These are phyloP conservation scores for Trichoderma orchidacearum DNA, from an alignment of 495 filamentous ascomycete species.

Conservation along the genomic window DNA sequence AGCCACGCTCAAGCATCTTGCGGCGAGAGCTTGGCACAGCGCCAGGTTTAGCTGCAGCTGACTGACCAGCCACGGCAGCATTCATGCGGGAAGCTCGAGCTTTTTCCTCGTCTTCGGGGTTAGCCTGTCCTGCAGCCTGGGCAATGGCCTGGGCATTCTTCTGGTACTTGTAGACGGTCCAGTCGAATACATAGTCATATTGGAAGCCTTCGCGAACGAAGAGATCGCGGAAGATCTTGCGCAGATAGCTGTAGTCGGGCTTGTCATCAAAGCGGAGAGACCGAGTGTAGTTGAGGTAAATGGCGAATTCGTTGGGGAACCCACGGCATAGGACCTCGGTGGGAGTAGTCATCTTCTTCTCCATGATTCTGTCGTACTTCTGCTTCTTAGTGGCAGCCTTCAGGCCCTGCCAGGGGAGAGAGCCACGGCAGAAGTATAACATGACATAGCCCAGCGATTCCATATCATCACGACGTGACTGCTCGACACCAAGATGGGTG, in stretches of 20 bases:
- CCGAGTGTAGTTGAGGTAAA: slow-evolving; percentile 98
- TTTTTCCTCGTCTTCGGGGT: slow-evolving; percentile 56
- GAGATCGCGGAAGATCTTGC: slow-evolving; percentile 99
- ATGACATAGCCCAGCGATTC: slow-evolving; percentile 99
- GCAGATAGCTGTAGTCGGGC: slow-evolving; percentile 98
- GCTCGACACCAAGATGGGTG: slow-evolving; percentile 96
- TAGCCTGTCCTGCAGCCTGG: slow-evolving; percentile 18
- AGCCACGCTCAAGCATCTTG: slow-evolving; percentile 64
- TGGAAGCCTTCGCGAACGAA: slow-evolving; percentile 99
- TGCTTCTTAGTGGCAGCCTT: slow-evolving; percentile 99
- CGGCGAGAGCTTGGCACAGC: slow-evolving; percentile 68
- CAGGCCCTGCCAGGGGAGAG: slow-evolving; percentile 96
- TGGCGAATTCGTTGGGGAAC: slow-evolving; percentile 99
- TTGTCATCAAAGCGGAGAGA: slow-evolving; percentile 99
- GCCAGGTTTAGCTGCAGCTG: slow-evolving; percentile 48
- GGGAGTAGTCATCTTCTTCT: slow-evolving; percentile 99
- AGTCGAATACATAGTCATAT: slow-evolving; percentile 99
- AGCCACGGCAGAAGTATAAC: slow-evolving; percentile 99
- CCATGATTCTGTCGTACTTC: slow-evolving; percentile 99
- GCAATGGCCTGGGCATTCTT: slow-evolving; percentile 70
- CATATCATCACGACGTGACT: slow-evolving; percentile 99
- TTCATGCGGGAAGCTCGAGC: slow-evolving; percentile 45
- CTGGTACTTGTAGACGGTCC: slow-evolving; percentile 99
- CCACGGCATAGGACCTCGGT: slow-evolving; percentile 98
- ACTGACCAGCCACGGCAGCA: slow-evolving; percentile 43